Conservation (phyloP, 1,284 basidiomycete species). For the Chalciporus sp. region DNA sequence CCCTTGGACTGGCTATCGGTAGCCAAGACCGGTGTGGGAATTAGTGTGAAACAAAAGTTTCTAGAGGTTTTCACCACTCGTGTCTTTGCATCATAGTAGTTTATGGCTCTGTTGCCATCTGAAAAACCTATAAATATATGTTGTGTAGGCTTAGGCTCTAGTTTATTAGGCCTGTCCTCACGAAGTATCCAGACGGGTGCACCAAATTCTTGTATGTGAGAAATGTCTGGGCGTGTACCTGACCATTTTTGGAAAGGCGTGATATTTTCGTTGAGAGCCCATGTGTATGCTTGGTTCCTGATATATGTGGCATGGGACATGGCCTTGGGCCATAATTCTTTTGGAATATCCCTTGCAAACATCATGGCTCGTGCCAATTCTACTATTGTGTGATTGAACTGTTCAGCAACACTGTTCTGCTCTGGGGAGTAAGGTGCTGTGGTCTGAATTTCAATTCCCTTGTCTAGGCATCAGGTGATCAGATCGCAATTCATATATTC, state of each 20-base stretch:
- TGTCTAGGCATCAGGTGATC: no score
- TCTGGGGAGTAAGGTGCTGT: background rate
- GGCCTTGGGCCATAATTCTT: slow-evolving; percentile 29
- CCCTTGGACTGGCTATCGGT: no score
- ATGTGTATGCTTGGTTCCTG: slow-evolving; percentile 30
- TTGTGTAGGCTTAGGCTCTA: no score
- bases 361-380: slow-evolving; percentile 30
- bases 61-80: no score
- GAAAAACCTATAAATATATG: no score
- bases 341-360: slow-evolving; percentile 17
- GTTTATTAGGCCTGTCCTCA: no score
- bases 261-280: slow-evolving; percentile 28
- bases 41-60: no score
- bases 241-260: slow-evolving; percentile 32
- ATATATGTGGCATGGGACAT: slow-evolving; percentile 22
- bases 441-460: no score
- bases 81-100: no score
- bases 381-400: slow-evolving; percentile 13
- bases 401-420: slow-evolving; percentile 1
- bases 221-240: slow-evolving; percentile 31
- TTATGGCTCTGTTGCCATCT: no score
- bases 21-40: no score
- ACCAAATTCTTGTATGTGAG: background rate
- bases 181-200: no score
- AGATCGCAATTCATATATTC: background rate